Evolutionary conservation across 1,284 basidiomycete species (phyloP).

Genomic region (Rhizoctonia solani): DNA sequence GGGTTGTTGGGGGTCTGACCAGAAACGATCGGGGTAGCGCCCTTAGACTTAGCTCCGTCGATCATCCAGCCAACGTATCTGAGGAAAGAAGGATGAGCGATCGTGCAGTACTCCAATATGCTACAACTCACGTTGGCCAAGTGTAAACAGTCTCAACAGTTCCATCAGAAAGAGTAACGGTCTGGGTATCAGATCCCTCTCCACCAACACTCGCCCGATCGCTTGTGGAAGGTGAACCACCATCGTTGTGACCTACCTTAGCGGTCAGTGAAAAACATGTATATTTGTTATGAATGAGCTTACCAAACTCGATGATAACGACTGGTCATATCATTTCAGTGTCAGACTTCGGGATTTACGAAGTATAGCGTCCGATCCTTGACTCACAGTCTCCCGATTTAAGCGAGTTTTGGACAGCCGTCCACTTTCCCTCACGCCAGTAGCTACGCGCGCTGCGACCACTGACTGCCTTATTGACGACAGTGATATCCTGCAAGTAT

Average conservation of each 20-base stretch:
- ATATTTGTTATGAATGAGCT: background rate
- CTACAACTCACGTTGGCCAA: conserved; percentile 13
- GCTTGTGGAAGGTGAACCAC: conserved; percentile 28
- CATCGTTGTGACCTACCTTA: conserved; percentile 34
- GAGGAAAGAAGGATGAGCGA: background rate
- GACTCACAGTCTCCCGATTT: conserved; percentile 35
- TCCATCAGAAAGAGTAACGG: conserved; percentile 30
- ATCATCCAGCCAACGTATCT: conserved; percentile 34
- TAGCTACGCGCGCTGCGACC: conserved; percentile 55
- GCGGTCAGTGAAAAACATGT: background rate
- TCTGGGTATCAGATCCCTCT: conserved; percentile 40
- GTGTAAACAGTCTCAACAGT: conserved; percentile 33
- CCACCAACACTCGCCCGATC: conserved; percentile 39
- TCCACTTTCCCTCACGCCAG: conserved; percentile 49
- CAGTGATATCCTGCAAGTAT: conserved; percentile 50
- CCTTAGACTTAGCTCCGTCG: conserved; percentile 47
- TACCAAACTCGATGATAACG: conserved; percentile 35
- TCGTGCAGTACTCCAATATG: background rate
- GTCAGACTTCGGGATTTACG: background rate
- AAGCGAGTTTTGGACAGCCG: conserved; percentile 25
- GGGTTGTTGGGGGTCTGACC: conserved; percentile 56
- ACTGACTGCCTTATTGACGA: conserved; percentile 53
- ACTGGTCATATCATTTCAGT: background rate
- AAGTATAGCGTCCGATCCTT: background rate
- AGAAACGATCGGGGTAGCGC: conserved; percentile 53